Base-by-base conservation (phyloP, 345 rosid genomes). In the Triadica sebifera region DNA sequence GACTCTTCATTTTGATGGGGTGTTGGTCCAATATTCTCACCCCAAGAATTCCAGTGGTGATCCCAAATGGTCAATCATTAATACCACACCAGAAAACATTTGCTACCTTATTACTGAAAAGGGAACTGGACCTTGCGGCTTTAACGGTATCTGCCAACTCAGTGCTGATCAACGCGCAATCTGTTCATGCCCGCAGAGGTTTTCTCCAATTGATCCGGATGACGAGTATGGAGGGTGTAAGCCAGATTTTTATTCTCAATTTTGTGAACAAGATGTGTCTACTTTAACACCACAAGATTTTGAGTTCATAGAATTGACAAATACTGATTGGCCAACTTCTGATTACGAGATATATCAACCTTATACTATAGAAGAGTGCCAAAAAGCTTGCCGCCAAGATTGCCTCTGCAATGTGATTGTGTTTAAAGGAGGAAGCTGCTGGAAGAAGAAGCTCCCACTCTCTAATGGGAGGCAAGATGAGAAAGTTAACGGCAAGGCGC, bases 121-220 rank as follows among this genome's bases (percentile, higher is more conserved):
- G 1, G 87, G 87, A 3, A 62, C 75, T 65, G 89, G 85, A 12
- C 52, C 70, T 39, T 86, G 87, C 53, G 89, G 87, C 25, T 80
- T 50, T 57, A 84, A 86, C 66, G 71, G 78, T 57, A 52, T 81
- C 13, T 86, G 89, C 67, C 57, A 29, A n/a, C 75, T 78, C 11
- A 64, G 29, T 16, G 8, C 0, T 1, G 50, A 72, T 34, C 6
- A 38, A 16, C 76, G 85, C 43, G 82, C 85, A 46, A 53, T 2
- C 1, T 84, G 87, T 53, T 8, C n/a, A 24, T 86, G 89, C 65
- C 85, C 87, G 1, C 70, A 9, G 6, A 52, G 69, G 4, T 85
- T 70, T 51, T 76, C 77, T 47, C 50, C 75, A 5, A 46, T 75
- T 38, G 81, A 85, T 73, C 75, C 78, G 37, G 43, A 15, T 52